phyloP scores from a whole-genome alignment of 257 asterid species.

The Salvia splendens region DNA sequence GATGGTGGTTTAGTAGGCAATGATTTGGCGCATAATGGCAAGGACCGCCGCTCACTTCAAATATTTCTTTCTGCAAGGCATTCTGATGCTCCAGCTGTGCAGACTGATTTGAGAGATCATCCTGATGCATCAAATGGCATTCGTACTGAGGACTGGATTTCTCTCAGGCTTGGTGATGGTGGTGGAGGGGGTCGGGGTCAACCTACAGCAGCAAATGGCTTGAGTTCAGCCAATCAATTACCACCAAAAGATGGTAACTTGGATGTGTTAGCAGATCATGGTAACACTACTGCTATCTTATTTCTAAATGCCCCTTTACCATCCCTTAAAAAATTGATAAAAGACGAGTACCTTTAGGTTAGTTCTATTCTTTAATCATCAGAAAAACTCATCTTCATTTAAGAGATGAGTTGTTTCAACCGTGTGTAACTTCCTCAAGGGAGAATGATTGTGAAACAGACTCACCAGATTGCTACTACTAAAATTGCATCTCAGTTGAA shows the following conservation, averaged over 20 bases:
- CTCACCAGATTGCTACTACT: background rate
- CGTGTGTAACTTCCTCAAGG: constrained; percentile 15
- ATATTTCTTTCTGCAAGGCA: constrained; percentile 92
- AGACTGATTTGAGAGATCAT: constrained; percentile 56
- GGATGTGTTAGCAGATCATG: constrained; percentile 64
- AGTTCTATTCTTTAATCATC: constrained; percentile 7
- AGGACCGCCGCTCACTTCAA: constrained; percentile 91
- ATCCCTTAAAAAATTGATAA: background rate
- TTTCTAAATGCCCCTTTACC: background rate
- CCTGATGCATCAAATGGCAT: constrained; percentile 68
- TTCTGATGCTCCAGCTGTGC: constrained; percentile 53
- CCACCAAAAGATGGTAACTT: constrained; percentile 51
- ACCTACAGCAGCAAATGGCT: constrained; percentile 50
- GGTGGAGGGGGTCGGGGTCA: constrained; percentile 46
- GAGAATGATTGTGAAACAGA: constrained; percentile 7
- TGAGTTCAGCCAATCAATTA: constrained; percentile 49
- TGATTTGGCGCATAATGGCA: constrained; percentile 63
- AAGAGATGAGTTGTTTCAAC: constrained; percentile 9
- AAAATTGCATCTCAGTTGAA: constrained; percentile 7
- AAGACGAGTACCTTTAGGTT: background rate
- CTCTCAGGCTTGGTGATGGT: constrained; percentile 85
- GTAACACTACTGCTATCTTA: constrained; percentile 38
- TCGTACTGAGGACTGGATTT: constrained; percentile 76
- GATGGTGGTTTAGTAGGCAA: constrained; percentile 71
- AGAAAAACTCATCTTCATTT: background rate